phyloP scores from a whole-genome alignment of 371 early-diverging fungal genomes.

The Choanephora cucurbitarum region DNA sequence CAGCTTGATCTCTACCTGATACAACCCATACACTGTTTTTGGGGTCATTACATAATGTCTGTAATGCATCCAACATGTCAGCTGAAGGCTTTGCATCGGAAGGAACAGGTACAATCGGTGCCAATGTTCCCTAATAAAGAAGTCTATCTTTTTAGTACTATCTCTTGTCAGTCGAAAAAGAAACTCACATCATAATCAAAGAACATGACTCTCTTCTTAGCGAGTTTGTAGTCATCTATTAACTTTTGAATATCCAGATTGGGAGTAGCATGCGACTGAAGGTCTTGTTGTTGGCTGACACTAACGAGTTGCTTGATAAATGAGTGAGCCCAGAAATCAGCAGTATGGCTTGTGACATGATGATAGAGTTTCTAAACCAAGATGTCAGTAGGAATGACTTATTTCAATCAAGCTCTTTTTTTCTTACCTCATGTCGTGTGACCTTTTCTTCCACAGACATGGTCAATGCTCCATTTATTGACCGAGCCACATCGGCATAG shows the following conservation, averaged over 20 bases:
- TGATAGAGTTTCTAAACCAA: slow-evolving; percentile 69
- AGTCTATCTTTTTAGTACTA: background rate
- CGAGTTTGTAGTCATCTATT: slow-evolving; percentile 40
- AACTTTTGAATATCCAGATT: slow-evolving; percentile 50
- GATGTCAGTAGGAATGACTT: slow-evolving; percentile 3
- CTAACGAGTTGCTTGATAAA: slow-evolving; percentile 68
- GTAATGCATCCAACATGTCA: slow-evolving; percentile 66
- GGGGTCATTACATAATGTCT: slow-evolving; percentile 65
- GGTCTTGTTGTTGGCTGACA: slow-evolving; percentile 37
- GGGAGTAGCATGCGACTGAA: slow-evolving; percentile 67
- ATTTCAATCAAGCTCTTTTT: background rate
- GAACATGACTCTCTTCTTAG: slow-evolving; percentile 71
- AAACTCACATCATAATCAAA: slow-evolving; percentile 81
- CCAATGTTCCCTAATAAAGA: slow-evolving; percentile 70
- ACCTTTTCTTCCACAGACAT: slow-evolving; percentile 81
- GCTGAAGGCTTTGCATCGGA: slow-evolving; percentile 65
- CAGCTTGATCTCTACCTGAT: slow-evolving; percentile 84
- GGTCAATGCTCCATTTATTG: slow-evolving; percentile 84
- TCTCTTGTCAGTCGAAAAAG: background rate
- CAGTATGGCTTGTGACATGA: slow-evolving; percentile 85
- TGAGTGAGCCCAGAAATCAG: slow-evolving; percentile 87
- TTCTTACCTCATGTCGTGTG: slow-evolving; percentile 37
- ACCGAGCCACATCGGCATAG: slow-evolving; percentile 85
- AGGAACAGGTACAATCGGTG: slow-evolving; percentile 72
- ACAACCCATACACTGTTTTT: slow-evolving; percentile 87